Evolutionary conservation across 345 rosid genomes (phyloP).

Genomic region (Xanthoceras sorbifolium): DNA sequence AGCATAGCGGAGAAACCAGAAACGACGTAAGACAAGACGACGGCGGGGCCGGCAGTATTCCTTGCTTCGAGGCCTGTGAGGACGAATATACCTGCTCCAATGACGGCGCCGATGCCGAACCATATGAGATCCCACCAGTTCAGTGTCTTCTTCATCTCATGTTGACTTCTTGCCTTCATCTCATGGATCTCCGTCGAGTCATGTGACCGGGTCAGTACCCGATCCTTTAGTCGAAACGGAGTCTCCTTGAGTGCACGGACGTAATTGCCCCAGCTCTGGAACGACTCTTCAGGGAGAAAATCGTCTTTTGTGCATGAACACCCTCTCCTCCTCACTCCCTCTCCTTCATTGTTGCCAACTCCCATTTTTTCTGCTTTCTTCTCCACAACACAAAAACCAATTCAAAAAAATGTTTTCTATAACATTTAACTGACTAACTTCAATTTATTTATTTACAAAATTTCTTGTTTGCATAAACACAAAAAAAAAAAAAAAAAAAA

Average conservation of each 20-base stretch:
- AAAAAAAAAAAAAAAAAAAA: no score
- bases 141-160: constrained; percentile 86
- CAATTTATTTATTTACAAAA: no score
- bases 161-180: constrained; percentile 69
- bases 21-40: constrained; percentile 76
- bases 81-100: constrained; percentile 90
- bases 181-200: constrained; percentile 81
- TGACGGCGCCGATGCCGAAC: constrained; percentile 93
- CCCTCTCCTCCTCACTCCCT: constrained; percentile 50
- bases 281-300: constrained; percentile 89
- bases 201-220: constrained; percentile 60
- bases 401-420: no score
- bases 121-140: constrained; percentile 97
- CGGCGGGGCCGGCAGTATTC: constrained; percentile 72
- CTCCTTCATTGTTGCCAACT: constrained; percentile 25
- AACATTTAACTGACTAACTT: no score
- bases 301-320: constrained; percentile 75
- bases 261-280: constrained; percentile 64
- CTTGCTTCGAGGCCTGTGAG: constrained; percentile 75
- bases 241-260: constrained; percentile 56
- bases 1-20: constrained; percentile 93
- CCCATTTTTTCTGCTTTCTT: background rate
- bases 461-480: no score
- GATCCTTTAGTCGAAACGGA: constrained; percentile 59
- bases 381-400: background rate